Conservation (phyloP, 2,329 filamentous ascomycete genomes). For the Septoria petroselini region DNA sequence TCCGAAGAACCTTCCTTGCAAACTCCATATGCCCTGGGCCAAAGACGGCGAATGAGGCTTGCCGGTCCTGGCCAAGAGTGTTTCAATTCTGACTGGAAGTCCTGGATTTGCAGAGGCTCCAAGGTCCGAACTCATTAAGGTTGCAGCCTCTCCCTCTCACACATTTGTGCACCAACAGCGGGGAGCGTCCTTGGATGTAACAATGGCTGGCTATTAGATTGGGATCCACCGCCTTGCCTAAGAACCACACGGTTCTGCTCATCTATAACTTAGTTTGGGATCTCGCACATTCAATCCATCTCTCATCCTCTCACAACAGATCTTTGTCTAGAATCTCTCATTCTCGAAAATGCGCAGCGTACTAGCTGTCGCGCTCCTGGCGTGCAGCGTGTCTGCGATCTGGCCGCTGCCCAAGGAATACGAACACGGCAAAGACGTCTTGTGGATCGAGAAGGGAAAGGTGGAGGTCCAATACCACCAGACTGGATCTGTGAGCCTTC, state of each 20-base stretch:
- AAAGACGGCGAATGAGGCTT: slow-evolving; percentile 12
- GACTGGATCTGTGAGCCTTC: slow-evolving; percentile 26
- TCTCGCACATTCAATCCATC: not conserved
- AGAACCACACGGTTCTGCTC: not conserved
- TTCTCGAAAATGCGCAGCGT: slow-evolving; percentile 11
- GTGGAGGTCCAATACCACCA: slow-evolving; percentile 41
- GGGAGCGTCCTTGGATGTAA: slow-evolving; percentile 11
- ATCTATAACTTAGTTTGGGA: not conserved
- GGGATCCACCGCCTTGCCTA: not conserved
- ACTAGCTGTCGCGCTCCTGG: slow-evolving; percentile 17
- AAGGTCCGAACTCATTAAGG: slow-evolving; percentile 11
- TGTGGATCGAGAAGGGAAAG: slow-evolving; percentile 41
- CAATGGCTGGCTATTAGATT: slow-evolving; percentile 14
- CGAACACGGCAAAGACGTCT: slow-evolving; percentile 40
- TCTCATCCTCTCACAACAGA: not conserved
- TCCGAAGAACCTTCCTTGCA: slow-evolving; percentile 15
- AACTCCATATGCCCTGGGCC: slow-evolving; percentile 6
- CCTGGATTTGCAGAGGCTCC: slow-evolving; percentile 8
- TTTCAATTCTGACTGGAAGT: slow-evolving; percentile 2
- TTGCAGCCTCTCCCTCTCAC: slow-evolving; percentile 3
- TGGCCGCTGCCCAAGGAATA: slow-evolving; percentile 46
- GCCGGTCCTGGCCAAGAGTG: slow-evolving; percentile 4
- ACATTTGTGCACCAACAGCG: not conserved
- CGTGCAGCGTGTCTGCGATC: slow-evolving; percentile 37
- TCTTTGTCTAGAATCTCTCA: not conserved